Evolutionary conservation across 2,329 filamentous ascomycete species (phyloP).

Genomic region (Trichoderma sp.): DNA sequence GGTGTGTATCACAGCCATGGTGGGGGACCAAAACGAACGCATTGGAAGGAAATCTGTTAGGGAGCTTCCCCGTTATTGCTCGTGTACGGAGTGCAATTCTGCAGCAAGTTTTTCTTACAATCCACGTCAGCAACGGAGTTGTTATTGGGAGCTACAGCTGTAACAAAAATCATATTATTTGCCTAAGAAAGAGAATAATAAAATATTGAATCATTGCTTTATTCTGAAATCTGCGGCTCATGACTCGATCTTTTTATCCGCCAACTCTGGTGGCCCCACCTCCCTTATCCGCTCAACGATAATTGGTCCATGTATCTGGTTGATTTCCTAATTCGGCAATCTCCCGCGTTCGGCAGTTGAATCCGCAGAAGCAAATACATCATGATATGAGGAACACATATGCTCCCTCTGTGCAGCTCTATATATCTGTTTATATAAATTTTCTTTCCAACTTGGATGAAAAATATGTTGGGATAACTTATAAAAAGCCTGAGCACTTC

Average conservation of each 20-base stretch:
- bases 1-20: neutral
- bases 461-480: neutral
- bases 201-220: neutral
- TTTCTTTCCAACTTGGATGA: accelerated
- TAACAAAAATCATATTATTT: neutral
- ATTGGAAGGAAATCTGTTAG: neutral
- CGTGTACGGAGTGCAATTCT: neutral
- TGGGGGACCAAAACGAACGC: neutral
- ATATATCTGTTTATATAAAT: neutral
- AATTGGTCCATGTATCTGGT: neutral
- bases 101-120: neutral
- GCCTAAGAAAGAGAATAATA: neutral
- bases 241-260: neutral
- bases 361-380: neutral
- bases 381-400: neutral
- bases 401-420: neutral
- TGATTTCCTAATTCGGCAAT: conserved; percentile 12
- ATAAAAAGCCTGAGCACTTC: neutral
- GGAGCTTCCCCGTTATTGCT: neutral
- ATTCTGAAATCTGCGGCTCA: neutral
- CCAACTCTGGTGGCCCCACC: neutral
- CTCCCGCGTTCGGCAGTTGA: neutral
- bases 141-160: neutral
- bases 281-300: neutral
- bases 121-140: neutral